These are phyloP conservation scores for Neohortaea acidophila DNA, from an alignment of 495 filamentous ascomycete species.

Conservation along the genomic window DNA sequence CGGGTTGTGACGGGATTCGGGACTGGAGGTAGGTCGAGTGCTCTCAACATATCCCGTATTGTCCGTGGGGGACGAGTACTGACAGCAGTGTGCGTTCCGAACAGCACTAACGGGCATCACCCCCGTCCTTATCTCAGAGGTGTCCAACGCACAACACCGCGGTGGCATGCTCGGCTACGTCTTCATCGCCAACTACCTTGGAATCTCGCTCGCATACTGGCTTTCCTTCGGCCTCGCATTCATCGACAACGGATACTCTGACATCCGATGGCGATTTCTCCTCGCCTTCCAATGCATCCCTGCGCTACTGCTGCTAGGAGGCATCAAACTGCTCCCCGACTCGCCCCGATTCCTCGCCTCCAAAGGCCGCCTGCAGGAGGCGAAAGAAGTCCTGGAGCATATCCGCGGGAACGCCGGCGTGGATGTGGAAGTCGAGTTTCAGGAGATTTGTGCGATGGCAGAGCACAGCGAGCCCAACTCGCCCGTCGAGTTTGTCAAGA, in stretches of 20 bases:
- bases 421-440: slow-evolving; percentile 26
- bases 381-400: slow-evolving; percentile 24
- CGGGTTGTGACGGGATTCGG: slow-evolving; percentile 16
- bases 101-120: slow-evolving; percentile 35
- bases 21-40: slow-evolving; percentile 8
- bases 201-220: slow-evolving; percentile 49
- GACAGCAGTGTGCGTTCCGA: background rate
- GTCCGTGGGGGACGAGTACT: background rate
- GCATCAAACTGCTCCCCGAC: slow-evolving; percentile 37
- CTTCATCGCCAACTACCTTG: slow-evolving; percentile 43
- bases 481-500: slow-evolving; percentile 26
- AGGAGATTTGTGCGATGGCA: slow-evolving; percentile 28
- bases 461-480: slow-evolving; percentile 26
- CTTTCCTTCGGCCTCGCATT: slow-evolving; percentile 42
- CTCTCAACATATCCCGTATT: background rate
- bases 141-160: slow-evolving; percentile 32
- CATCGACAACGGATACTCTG: slow-evolving; percentile 33
- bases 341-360: slow-evolving; percentile 33
- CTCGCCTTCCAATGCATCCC: slow-evolving; percentile 42
- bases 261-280: slow-evolving; percentile 40
- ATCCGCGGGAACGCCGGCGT: slow-evolving; percentile 7
- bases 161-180: slow-evolving; percentile 37
- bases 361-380: slow-evolving; percentile 29
- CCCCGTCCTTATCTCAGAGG: slow-evolving; percentile 40
- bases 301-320: slow-evolving; percentile 34